Percentiles rank a stretch among this genome's conserved stretches.
Evolutionary conservation across 768 basidiomycete genomes (phyloP).

Genomic region (Boletus pseudopeckii): DNA sequence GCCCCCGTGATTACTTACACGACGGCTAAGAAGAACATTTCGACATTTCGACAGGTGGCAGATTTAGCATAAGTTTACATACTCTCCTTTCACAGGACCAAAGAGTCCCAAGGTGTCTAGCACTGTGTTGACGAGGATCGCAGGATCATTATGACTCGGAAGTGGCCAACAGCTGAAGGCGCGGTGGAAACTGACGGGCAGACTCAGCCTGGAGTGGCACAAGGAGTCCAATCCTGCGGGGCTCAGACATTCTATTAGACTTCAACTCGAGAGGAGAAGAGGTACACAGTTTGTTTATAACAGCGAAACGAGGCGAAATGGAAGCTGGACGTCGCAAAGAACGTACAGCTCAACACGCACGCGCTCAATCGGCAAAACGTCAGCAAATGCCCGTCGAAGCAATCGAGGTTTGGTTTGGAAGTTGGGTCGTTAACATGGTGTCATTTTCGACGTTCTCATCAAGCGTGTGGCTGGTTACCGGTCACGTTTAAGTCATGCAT

Average conservation of each 20-base stretch:
- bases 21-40: neutral
- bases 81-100: neutral
- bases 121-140: neutral
- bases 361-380: neutral
- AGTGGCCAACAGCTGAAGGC: too few species aligned
- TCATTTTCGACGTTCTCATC: neutral
- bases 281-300: neutral
- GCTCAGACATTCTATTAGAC: neutral
- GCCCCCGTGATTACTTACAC: neutral
- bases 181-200: neutral
- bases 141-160: neutral
- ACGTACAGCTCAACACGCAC: neutral
- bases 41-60: neutral
- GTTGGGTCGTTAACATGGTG: slow-evolving; percentile 3
- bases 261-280: neutral
- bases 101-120: neutral
- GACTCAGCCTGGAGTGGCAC: neutral
- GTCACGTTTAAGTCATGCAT: neutral
- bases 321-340: too few species aligned
- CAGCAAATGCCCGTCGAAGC: neutral
- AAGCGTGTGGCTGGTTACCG: neutral
- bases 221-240: neutral
- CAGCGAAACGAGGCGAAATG: neutral
- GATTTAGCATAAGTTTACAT: neutral
- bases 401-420: neutral